Conservation (phyloP, 1,284 basidiomycete species). For the Puccinia horiana region DNA sequence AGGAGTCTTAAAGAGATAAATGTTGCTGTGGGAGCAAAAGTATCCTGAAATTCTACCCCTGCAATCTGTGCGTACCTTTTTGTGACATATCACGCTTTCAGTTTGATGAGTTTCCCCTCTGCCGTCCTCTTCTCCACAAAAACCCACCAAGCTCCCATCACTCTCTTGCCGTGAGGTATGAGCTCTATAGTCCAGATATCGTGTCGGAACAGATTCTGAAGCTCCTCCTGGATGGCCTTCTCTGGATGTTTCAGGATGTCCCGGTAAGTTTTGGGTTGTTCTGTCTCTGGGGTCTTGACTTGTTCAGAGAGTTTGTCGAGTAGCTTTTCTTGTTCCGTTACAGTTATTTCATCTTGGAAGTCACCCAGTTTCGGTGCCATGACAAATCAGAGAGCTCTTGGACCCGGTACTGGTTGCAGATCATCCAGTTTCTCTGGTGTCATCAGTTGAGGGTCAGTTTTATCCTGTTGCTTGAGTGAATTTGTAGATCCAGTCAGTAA, state of each 20-base stretch:
- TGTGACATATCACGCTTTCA: too few relatives aligned
- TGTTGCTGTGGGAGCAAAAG: too few relatives aligned
- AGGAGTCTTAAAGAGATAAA: neutral
- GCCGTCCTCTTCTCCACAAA: neutral
- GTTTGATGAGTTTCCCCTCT: neutral
- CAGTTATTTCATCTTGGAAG: neutral
- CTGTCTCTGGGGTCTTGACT: neutral
- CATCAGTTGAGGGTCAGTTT: neutral
- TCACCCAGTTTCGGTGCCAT: neutral
- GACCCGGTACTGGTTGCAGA: neutral
- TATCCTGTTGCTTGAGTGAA: too few relatives aligned
- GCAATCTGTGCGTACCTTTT: neutral
- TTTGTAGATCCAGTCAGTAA: neutral
- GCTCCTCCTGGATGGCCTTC: neutral
- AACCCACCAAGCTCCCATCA: neutral
- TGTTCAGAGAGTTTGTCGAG: neutral
- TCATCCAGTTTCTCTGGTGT: too few relatives aligned
- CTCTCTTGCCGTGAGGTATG: neutral
- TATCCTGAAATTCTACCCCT: slow-evolving; percentile 9
- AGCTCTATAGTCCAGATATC: neutral
- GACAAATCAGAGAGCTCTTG: neutral
- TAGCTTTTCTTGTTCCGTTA: neutral
- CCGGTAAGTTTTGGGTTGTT: neutral
- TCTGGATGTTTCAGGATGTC: slow-evolving; percentile 25
- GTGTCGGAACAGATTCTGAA: too few relatives aligned